Evolutionary conservation across 768 basidiomycete species (phyloP), one percentile per base, ranked within the genome.

Genomic region (Termitomyces titanicus): DNA sequence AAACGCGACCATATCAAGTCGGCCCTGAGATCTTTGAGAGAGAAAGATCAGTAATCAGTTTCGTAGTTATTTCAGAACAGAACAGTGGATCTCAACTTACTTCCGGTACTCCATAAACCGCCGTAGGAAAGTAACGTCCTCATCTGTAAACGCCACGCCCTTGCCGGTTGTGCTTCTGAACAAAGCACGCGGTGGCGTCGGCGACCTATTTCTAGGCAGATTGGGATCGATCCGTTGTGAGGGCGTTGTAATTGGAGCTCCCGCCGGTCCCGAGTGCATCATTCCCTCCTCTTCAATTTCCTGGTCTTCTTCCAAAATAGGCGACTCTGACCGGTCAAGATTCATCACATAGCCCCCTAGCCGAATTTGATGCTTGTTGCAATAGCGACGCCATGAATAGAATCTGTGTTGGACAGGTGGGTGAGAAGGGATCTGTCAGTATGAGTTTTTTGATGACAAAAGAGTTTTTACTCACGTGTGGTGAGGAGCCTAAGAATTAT

Each of bases 291-390:
- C 77, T 17, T 73, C 73, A 35, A 75, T 71, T 20, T 71, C 72
- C 29, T 75, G 71, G 17, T 72, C 76, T 17, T 74, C 77, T 4
- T 76, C 80, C 43, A 72, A 71, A 31, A 70, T 68, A 4, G 76
- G 76, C 17, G 77, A 73, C 15, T 69, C 73, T 10, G 78, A 75
- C 17, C 81, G 79, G 35, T 81, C 82, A 7, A 77, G 67, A 51
- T 81, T 85, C 91, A 93, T 92, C 9, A 82, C 74, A 62, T 93
- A 94, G 2, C 90, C 89, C 24, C 89, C 89, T 0, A 94, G 77
- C n/a, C 89, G 84, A 47, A 94, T 94, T 68, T 93, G 89, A 67
- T 94, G 91, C 65, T 93, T 94, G 67, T 94, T 94, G 73, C 92
- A 94, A 64, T 93, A 94, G 42, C 92, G 83, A 38, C 92, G 81